Percentiles rank a stretch among this genome's conserved stretches.
Evolutionary conservation across 2,329 filamentous ascomycete genomes (phyloP).

Genomic region (Ophiostoma pallidulum): DNA sequence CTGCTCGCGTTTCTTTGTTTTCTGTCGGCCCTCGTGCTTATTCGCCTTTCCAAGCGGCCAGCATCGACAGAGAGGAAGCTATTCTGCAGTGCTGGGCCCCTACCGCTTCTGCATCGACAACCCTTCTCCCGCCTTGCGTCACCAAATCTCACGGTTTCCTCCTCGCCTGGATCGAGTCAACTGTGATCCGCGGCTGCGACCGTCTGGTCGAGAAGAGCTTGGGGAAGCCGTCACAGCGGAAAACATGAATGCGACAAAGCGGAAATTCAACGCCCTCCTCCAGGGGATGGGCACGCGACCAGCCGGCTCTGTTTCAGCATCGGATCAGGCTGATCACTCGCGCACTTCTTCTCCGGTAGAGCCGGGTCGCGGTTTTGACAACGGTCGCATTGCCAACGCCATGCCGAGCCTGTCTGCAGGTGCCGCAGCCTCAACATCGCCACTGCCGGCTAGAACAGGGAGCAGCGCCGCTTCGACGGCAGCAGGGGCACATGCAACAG

Average conservation of each 20-base stretch:
- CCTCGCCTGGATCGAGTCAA: too few relatives aligned
- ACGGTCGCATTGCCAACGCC: background rate
- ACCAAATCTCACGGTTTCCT: background rate
- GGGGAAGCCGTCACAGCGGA: background rate
- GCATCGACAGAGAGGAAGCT: too few relatives aligned
- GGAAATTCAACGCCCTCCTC: constrained; percentile 70
- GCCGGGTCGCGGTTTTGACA: background rate
- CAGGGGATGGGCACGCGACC: constrained; percentile 51
- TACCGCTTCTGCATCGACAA: too few relatives aligned
- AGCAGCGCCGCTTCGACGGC: background rate
- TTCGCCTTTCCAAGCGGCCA: background rate
- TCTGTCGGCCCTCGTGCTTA: background rate
- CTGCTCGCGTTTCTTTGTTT: background rate
- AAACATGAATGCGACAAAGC: constrained; percentile 65
- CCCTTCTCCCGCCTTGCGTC: background rate
- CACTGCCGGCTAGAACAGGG: background rate
- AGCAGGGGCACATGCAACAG: background rate
- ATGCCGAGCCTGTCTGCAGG: constrained; percentile 8
- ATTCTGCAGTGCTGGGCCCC: too few relatives aligned
- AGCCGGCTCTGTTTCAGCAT: constrained; percentile 31
- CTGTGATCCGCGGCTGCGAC: too few relatives aligned
- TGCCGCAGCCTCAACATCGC: too few relatives aligned
- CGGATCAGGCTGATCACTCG: constrained; percentile 23
- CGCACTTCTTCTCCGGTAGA: constrained; percentile 1
- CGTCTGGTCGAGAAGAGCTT: too few relatives aligned